phyloP scores from a whole-genome alignment of 106 monocot species.

The Vanilla planifolia region DNA sequence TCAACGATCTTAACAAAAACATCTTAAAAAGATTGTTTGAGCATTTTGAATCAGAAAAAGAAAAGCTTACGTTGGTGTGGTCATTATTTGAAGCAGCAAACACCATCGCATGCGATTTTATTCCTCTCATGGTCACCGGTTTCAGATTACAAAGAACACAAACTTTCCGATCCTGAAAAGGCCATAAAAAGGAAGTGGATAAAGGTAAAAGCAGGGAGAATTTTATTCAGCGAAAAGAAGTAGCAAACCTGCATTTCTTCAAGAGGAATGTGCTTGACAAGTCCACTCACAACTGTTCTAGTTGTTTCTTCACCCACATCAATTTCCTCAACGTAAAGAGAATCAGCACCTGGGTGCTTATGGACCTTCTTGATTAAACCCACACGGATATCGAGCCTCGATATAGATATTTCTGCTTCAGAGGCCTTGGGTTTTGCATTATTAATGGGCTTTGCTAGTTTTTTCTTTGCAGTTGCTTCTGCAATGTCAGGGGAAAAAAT shows the following conservation, averaged over 20 bases:
- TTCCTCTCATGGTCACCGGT: constrained; percentile 92
- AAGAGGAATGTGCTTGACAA: constrained; percentile 83
- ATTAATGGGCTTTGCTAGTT: constrained; percentile 36
- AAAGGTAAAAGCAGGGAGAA: neutral
- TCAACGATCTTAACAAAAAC: too few species aligned
- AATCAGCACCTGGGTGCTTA: constrained; percentile 96
- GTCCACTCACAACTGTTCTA: constrained; percentile 91
- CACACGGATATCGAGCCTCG: constrained; percentile 83
- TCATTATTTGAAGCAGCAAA: constrained; percentile 82
- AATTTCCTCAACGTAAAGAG: constrained; percentile 95
- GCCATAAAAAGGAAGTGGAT: neutral
- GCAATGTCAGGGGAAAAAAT: constrained; percentile 1
- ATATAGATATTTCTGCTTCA: constrained; percentile 58
- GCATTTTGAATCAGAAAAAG: neutral
- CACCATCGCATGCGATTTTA: constrained; percentile 98
- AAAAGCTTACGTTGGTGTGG: constrained; percentile 55
- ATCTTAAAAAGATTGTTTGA: too few species aligned
- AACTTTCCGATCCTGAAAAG: constrained; percentile 75
- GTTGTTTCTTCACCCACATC: constrained; percentile 82
- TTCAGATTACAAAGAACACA: constrained; percentile 97
- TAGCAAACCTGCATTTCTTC: constrained; percentile 91
- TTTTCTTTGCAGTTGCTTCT: constrained; percentile 50
- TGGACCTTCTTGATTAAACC: constrained; percentile 79
- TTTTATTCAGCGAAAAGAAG: neutral
- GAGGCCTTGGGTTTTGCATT: constrained; percentile 52